A percentile compares a stretch with the other conserved stretches of the same genome.
Conservation (phyloP, 176 grass and related monocot species). For the Oryza glumipatula region DNA sequence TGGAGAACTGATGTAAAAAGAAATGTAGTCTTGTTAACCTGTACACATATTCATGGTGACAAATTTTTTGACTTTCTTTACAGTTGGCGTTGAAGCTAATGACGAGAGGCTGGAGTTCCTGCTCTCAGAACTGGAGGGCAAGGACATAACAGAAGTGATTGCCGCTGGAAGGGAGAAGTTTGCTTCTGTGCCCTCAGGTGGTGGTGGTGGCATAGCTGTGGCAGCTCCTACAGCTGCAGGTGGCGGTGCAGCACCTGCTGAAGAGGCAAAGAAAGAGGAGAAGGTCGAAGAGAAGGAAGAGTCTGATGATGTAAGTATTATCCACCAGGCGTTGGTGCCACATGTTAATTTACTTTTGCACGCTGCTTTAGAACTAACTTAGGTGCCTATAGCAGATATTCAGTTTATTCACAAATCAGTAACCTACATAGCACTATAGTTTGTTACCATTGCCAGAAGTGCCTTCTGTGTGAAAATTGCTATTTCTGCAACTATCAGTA, state of each 20-base stretch:
- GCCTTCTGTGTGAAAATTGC: background rate
- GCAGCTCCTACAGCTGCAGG: conserved; percentile 53
- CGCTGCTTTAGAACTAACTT: background rate
- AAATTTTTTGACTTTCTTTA: background rate
- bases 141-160: conserved; percentile 80
- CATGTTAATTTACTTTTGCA: background rate
- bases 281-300: conserved; percentile 96
- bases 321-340: background rate
- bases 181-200: conserved; percentile 68
- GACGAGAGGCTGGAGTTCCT: conserved; percentile 62
- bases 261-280: conserved; percentile 83
- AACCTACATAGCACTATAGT: background rate
- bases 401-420: background rate
- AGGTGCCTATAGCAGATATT: background rate
- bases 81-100: conserved; percentile 71
- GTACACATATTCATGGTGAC: background rate
- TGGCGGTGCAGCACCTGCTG: conserved; percentile 63
- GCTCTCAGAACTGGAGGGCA: conserved; percentile 62
- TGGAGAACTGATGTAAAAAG: background rate
- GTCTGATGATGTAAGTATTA: conserved; percentile 70
- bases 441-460: background rate
- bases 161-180: conserved; percentile 81
- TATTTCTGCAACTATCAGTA: background rate
- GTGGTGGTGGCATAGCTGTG: conserved; percentile 56
- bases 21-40: background rate